A percentile compares a stretch with the other conserved stretches of the same genome.
phyloP scores from a whole-genome alignment of 2,329 filamentous ascomycete genomes.

The Ascocoryne sarcoides region DNA sequence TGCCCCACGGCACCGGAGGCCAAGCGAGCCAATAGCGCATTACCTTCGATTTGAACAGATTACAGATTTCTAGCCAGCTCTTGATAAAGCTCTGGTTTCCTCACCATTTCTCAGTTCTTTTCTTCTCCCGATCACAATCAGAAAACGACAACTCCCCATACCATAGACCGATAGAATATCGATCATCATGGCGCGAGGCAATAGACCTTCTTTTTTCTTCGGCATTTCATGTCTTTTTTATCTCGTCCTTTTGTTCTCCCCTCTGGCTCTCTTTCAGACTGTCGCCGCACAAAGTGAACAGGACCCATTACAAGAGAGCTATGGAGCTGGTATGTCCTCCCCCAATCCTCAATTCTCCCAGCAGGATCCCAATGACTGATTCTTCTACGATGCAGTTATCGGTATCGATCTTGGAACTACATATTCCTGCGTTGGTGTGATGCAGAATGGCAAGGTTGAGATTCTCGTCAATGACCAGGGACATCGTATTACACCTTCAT shows the following conservation, averaged over 20 bases:
- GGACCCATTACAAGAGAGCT: constrained; percentile 55
- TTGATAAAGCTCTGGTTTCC: constrained; percentile 13
- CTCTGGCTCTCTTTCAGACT: constrained; percentile 73
- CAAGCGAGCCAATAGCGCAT: constrained; percentile 19
- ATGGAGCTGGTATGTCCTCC: constrained; percentile 57
- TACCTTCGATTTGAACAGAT: constrained; percentile 20
- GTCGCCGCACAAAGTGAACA: constrained; percentile 65
- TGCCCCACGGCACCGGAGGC: not conserved
- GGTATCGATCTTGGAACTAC: constrained; percentile 95
- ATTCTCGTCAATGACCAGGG: constrained; percentile 95
- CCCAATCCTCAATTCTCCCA: not conserved
- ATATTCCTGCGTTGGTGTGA: constrained; percentile 84
- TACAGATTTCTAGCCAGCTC: constrained; percentile 16
- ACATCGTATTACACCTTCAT: constrained; percentile 92
- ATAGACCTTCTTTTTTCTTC: constrained; percentile 62
- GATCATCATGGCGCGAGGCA: constrained; percentile 45
- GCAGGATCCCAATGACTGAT: constrained; percentile 7
- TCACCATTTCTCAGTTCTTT: constrained; percentile 4
- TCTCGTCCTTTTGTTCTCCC: constrained; percentile 80
- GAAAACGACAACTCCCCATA: constrained; percentile 10
- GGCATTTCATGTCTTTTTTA: constrained; percentile 87
- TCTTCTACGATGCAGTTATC: constrained; percentile 50
- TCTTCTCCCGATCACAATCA: constrained; percentile 7
- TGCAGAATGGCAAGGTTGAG: constrained; percentile 91
- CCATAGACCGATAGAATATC: constrained; percentile 12